Conservation (phyloP, 805 yeast genomes). For the Wickerhamomyces ciferrii region DNA sequence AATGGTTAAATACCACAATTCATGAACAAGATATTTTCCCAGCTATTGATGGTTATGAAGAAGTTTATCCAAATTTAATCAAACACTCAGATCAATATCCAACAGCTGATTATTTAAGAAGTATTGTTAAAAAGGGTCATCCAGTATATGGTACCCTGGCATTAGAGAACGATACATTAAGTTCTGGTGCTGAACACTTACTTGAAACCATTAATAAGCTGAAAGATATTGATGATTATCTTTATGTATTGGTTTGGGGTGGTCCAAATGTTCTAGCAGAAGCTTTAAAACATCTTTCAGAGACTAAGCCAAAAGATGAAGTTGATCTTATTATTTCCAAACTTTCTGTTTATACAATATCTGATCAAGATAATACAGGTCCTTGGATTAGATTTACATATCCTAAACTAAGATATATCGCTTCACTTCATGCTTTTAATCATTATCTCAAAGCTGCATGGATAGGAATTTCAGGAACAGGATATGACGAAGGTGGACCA, state of each 20-base stretch:
- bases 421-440: constrained; percentile 23
- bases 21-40: constrained; percentile 26
- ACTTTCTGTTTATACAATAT: constrained; percentile 23
- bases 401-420: constrained; percentile 22
- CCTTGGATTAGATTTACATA: constrained; percentile 25
- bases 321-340: constrained; percentile 13
- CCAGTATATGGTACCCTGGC: constrained; percentile 22
- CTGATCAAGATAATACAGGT: constrained; percentile 29
- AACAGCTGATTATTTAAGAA: constrained; percentile 19
- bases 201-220: constrained; percentile 18
- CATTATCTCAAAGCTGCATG: constrained; percentile 24
- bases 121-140: constrained; percentile 20
- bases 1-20: constrained; percentile 24
- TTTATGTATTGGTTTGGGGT: constrained; percentile 26
- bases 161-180: constrained; percentile 7
- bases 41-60: constrained; percentile 24
- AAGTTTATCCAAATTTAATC: constrained; percentile 19
- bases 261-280: constrained; percentile 28
- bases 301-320: constrained; percentile 11
- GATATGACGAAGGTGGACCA: constrained; percentile 24
- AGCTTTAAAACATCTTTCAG: constrained; percentile 19
- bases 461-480: constrained; percentile 27
- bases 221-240: constrained; percentile 8
- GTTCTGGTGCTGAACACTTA: constrained; percentile 22
- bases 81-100: constrained; percentile 24